Evolutionary conservation across 208 protist genomes (phyloP), one percentile per base, ranked within the genome.

Genomic region (Angomonas deanei): DNA sequence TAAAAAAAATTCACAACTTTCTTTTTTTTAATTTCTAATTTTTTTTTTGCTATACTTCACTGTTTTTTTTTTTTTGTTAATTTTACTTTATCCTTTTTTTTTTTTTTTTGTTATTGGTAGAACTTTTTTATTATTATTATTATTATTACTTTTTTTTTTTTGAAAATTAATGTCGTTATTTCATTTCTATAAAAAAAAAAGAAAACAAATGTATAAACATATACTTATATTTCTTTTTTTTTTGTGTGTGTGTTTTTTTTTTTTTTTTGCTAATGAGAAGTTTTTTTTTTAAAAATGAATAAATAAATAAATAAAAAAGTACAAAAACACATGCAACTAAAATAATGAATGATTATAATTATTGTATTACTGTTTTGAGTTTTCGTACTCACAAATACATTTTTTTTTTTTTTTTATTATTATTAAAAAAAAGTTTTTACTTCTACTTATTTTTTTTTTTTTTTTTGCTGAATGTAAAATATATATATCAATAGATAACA

Each of bases 341-440:
- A n/a, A n/a, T n/a, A n/a, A n/a, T n/a, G n/a, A n/a, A 42, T 42
- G 8, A 42, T 42, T 42, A 42, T 42, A n/a, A 42, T 42, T 42
- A 42, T 42, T 42, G 15, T 42, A n/a, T 8, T 42, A n/a, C 11
- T 42, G 8, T 8, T 42, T 42, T 8, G 8, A n/a, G 8, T 42
- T 42, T 15, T 42, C 11, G 11, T 42, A 15, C 15, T 42, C 11
- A 15, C 15, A 15, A 42, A n/a, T 42, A 42, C 15, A 42, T 42
- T n/a, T 42, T n/a, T 42, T 42, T 42, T n/a, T n/a, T 42, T 42
- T n/a, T 42, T n/a, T 42, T n/a, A n/a, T n/a, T 42, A n/a, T 42
- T n/a, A 42, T 42, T 42, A 42, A n/a, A 42, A n/a, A 42, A 42
- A 42, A n/a, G 8, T 42, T 15, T 8, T 42, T 42, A 8, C 15